These are phyloP conservation scores for Podospora appendiculata DNA, from an alignment of 495 filamentous ascomycete species.

Conservation along the genomic window DNA sequence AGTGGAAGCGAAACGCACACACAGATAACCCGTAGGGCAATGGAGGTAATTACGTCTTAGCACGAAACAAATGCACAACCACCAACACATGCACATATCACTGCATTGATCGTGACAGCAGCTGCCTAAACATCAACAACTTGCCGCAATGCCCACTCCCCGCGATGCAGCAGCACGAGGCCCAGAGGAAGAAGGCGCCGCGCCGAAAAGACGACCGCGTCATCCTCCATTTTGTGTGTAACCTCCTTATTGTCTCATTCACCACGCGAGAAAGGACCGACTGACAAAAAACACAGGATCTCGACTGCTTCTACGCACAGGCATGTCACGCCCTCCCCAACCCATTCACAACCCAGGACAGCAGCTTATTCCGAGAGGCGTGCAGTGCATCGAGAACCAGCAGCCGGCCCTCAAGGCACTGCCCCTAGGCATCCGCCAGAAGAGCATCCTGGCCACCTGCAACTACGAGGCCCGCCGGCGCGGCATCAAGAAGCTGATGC, in stretches of 20 bases:
- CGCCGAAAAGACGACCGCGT: constrained; percentile 56
- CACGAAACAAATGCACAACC: too few species aligned
- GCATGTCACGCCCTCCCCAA: constrained; percentile 39
- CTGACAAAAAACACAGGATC: constrained; percentile 48
- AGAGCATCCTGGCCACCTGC: constrained; percentile 89
- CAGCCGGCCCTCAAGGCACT: constrained; percentile 63
- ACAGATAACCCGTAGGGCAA: too few species aligned
- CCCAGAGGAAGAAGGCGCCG: constrained; percentile 24
- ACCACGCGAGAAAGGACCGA: too few species aligned
- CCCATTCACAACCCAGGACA: neutral
- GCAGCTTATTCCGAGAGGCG: neutral
- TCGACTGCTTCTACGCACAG: constrained; percentile 92
- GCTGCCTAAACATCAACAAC: too few species aligned
- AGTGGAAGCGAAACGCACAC: too few species aligned
- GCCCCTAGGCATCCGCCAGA: constrained; percentile 60
- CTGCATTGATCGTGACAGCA: too few species aligned
- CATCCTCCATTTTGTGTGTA: constrained; percentile 71
- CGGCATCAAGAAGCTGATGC: constrained; percentile 76
- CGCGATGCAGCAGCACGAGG: neutral
- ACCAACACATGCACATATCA: too few species aligned
- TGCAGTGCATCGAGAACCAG: constrained; percentile 58
- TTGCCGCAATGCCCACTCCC: too few species aligned
- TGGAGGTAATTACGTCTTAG: too few species aligned
- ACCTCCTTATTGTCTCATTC: neutral
- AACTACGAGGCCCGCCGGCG: constrained; percentile 79